Evolutionary conservation across 139 green algal genomes (phyloP), one percentile per base, ranked within the genome.

Genomic region (Choricystis sp.): DNA sequence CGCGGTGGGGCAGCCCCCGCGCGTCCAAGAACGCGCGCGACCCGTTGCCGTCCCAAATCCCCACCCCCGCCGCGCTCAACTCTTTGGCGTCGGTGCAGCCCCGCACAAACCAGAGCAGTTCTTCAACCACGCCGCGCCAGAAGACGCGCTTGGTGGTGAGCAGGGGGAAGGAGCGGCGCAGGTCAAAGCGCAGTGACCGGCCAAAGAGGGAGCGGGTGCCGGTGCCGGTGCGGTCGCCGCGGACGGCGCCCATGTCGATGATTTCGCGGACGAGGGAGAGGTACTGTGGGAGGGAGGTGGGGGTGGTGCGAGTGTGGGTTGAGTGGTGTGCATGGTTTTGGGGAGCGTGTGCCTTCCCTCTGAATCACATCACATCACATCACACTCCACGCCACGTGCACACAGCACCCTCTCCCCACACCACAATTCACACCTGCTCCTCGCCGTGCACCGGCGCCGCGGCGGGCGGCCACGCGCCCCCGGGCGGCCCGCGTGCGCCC

Each of bases 31-130:
- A 89, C 59, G 80, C 76, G 3, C 80, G 58, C 56, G 66, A 85
- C 49, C 76, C 84, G 79, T 98, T 97, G 69, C 92, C 88, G 65
- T 99, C 93, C 94, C 94, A 99, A 64, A 99, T 99, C 72, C 87
- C 76, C 27, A 99, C 74, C 60, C 77, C 83, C 69, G 88, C 91
- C 57, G 90, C 82, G n/a, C 77, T 66, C 61, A 99, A 79, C 61
- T 70, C 14, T 56, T 79, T 82, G 0, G 86, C 88, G 73, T 94
- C 87, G 27, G 93, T 99, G 60, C 29, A 69, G 40, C 93, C 93
- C 20, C 62, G 70, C 21, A 99, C 79, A 76, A 99, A 98, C 92
- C 92, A 99, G n/a, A 99, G 80, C 74, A 99, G 83, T 79, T 99
- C 93, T 81, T 98, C 92, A 4, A 84, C 85, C 62, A 99, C 87